Conservation (phyloP, 2,329 filamentous ascomycete genomes). For the Fusarium sp. region DNA sequence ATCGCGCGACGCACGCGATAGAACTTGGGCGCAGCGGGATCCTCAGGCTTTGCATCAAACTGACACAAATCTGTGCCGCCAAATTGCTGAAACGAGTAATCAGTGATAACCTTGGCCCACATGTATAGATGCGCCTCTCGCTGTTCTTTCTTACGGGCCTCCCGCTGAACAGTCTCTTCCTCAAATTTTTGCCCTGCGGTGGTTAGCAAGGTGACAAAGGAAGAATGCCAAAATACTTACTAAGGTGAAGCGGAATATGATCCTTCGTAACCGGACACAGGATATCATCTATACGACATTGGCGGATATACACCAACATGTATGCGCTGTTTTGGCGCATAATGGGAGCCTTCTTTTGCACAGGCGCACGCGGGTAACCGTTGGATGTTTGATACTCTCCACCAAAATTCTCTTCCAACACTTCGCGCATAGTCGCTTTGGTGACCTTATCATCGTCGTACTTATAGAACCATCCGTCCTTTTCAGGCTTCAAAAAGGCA, state of each 20-base stretch:
- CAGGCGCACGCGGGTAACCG: slow-evolving; percentile 56
- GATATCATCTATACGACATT: slow-evolving; percentile 84
- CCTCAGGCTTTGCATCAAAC: slow-evolving; percentile 71
- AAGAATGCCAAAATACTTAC: slow-evolving; percentile 56
- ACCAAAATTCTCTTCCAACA: slow-evolving; percentile 95
- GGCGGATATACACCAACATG: slow-evolving; percentile 98
- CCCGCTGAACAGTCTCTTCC: slow-evolving; percentile 81
- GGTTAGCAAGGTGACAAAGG: slow-evolving; percentile 26
- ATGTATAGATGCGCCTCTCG: slow-evolving; percentile 97
- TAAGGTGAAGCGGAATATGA: slow-evolving; percentile 84
- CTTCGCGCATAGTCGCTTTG: slow-evolving; percentile 90
- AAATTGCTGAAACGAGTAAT: slow-evolving; percentile 82
- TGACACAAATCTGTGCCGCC: slow-evolving; percentile 85
- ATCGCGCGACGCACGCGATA: slow-evolving; percentile 81
- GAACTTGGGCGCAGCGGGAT: slow-evolving; percentile 75
- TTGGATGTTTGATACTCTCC: slow-evolving; percentile 76
- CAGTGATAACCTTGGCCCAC: slow-evolving; percentile 81
- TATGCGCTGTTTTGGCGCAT: slow-evolving; percentile 87
- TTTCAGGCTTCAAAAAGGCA: slow-evolving; percentile 92
- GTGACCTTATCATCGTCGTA: slow-evolving; percentile 98
- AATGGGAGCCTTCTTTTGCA: slow-evolving; percentile 67
- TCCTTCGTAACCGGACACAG: slow-evolving; percentile 79
- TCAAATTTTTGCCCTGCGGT: slow-evolving; percentile 74
- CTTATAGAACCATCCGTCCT: slow-evolving; percentile 94
- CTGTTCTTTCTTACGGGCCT: slow-evolving; percentile 84